phyloP scores from a whole-genome alignment of 352 stramenopile genomes.

The Pythium apleroticum region DNA sequence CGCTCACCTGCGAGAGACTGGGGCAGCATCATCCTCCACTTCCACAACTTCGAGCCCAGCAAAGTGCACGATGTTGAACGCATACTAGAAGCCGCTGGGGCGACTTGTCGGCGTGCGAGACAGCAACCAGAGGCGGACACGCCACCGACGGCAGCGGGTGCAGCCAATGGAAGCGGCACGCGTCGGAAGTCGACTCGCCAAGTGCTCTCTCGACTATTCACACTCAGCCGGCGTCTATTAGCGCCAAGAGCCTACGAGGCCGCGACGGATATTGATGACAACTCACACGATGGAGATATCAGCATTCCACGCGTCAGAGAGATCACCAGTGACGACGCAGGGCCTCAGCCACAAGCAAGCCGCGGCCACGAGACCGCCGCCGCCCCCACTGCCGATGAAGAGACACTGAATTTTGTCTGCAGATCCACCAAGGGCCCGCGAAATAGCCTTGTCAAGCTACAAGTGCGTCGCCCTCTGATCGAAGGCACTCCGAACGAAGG shows the following conservation, averaged over 20 bases:
- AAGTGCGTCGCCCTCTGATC: slow-evolving; percentile 15
- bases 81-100: slow-evolving; percentile 51
- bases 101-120: slow-evolving; percentile 25
- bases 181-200: slow-evolving; percentile 8
- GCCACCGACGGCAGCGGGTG: not conserved
- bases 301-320: not conserved
- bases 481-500: slow-evolving; percentile 1
- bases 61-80: slow-evolving; percentile 51
- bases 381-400: slow-evolving; percentile 1
- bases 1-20: slow-evolving; percentile 55
- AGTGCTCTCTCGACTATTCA: slow-evolving; percentile 17
- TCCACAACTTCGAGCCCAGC: slow-evolving; percentile 50
- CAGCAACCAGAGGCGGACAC: slow-evolving; percentile 10
- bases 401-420: slow-evolving; percentile 35
- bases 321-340: not conserved
- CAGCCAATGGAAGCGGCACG: slow-evolving; percentile 3
- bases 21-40: slow-evolving; percentile 79
- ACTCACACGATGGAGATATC: not conserved
- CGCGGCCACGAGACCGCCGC: not conserved
- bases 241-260: slow-evolving; percentile 2
- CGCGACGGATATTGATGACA: not conserved
- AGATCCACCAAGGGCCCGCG: slow-evolving; percentile 23
- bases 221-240: slow-evolving; percentile 13
- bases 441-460: slow-evolving; percentile 30
- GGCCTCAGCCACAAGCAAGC: not conserved